phyloP scores from a whole-genome alignment of 306 rosid species.

The Cajanus cajan region DNA sequence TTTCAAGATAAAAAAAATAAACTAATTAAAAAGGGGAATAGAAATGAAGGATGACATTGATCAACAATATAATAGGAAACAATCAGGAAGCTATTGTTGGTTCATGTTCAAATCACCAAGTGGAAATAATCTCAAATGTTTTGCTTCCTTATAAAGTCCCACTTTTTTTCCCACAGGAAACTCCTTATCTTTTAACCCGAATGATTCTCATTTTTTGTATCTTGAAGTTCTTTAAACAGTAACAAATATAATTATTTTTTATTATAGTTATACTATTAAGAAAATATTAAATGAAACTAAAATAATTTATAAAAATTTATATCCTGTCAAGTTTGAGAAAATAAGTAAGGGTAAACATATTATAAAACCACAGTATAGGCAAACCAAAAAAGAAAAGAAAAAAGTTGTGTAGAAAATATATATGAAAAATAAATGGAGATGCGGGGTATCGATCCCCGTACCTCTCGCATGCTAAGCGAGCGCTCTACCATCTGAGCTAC shows the following conservation, averaged over 20 bases:
- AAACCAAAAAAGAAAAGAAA: too few species aligned
- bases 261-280: background rate
- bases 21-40: background rate
- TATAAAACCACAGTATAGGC: too few species aligned
- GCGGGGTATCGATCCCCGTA: conserved; percentile 94
- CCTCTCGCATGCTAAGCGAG: conserved; percentile 98
- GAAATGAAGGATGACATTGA: background rate
- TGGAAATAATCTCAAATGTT: background rate
- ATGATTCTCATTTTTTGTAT: background rate
- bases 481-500: conserved; percentile 63
- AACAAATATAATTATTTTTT: background rate
- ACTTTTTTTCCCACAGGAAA: background rate
- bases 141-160: background rate
- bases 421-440: conserved; percentile 43
- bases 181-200: background rate
- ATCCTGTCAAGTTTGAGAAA: too few species aligned
- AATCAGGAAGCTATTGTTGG: background rate
- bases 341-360: too few species aligned
- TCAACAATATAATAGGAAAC: background rate
- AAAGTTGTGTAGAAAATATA: too few species aligned
- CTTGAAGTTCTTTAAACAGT: background rate
- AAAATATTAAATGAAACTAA: background rate
- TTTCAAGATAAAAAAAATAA: background rate
- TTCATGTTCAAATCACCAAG: background rate
- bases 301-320: background rate